Conservation (phyloP, 306 rosid species). For the Casuarina equisetifolia region DNA sequence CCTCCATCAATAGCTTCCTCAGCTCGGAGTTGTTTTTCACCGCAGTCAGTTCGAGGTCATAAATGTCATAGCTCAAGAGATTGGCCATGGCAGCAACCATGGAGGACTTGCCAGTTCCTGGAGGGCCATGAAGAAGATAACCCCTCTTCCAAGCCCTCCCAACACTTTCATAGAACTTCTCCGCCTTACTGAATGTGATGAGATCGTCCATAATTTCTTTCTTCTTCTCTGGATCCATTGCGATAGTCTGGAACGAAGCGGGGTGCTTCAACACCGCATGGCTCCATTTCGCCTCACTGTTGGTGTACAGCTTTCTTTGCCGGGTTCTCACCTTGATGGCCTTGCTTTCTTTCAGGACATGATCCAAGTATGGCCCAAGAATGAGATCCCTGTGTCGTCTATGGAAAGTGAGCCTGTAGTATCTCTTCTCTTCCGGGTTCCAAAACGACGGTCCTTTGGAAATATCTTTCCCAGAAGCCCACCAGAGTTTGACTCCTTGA, state of each 20-base stretch:
- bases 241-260: conserved; percentile 64
- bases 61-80: too few species aligned
- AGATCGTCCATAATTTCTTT: too few species aligned
- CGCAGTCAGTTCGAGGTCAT: too few species aligned
- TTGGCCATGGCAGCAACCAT: too few species aligned
- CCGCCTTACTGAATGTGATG: too few species aligned
- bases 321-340: conserved; percentile 50
- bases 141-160: too few species aligned
- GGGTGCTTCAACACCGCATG: conserved; percentile 78
- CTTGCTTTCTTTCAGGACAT: conserved; percentile 61
- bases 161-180: too few species aligned
- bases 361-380: conserved; percentile 43
- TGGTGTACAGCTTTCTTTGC: conserved; percentile 71
- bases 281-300: conserved; percentile 59
- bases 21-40: too few species aligned
- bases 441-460: conserved; percentile 43
- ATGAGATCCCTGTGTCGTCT: conserved; percentile 51
- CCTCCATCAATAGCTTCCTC: too few species aligned
- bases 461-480: conserved; percentile 62
- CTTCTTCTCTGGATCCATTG: conserved; percentile 26
- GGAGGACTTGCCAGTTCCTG: too few species aligned
- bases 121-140: too few species aligned
- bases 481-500: conserved; percentile 69
- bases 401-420: conserved; percentile 67
- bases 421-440: conserved; percentile 56